These are phyloP conservation scores for Diutina sp. DNA, from an alignment of 1,139 yeast genomes.

Conservation along the genomic window DNA sequence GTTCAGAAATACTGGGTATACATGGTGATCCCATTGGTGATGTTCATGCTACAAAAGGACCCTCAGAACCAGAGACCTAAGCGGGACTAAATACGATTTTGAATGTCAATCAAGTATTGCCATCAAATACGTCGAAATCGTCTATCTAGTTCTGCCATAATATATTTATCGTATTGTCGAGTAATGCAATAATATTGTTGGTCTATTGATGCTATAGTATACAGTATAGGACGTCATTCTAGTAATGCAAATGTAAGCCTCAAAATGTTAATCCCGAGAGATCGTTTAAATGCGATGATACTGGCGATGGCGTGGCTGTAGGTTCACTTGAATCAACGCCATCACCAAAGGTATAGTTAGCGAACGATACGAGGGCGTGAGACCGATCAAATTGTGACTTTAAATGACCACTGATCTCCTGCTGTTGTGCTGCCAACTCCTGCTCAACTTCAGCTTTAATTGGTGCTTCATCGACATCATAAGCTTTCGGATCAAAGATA, in stretches of 20 bases:
- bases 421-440: not conserved
- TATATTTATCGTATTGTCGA: too few species aligned
- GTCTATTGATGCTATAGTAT: too few species aligned
- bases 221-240: too few species aligned
- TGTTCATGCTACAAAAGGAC: slow-evolving; percentile 11
- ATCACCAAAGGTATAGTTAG: not conserved
- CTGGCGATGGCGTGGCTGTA: not conserved
- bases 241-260: too few species aligned
- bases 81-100: not conserved
- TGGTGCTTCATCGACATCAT: not conserved
- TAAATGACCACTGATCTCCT: not conserved
- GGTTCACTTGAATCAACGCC: not conserved
- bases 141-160: too few species aligned
- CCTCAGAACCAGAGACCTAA: slow-evolving; percentile 22
- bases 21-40: slow-evolving; percentile 27
- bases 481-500: slow-evolving; percentile 9
- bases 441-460: not conserved
- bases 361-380: not conserved
- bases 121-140: too few species aligned
- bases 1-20: slow-evolving; percentile 45
- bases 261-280: not conserved
- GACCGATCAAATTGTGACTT: not conserved
- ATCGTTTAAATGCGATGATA: not conserved
- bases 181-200: too few species aligned
- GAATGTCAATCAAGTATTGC: too few species aligned